Percentiles rank a stretch among this genome's conserved stretches.
These are phyloP conservation scores for Penicillium fimorum DNA, from an alignment of 495 filamentous ascomycete genomes.

Conservation along the genomic window DNA sequence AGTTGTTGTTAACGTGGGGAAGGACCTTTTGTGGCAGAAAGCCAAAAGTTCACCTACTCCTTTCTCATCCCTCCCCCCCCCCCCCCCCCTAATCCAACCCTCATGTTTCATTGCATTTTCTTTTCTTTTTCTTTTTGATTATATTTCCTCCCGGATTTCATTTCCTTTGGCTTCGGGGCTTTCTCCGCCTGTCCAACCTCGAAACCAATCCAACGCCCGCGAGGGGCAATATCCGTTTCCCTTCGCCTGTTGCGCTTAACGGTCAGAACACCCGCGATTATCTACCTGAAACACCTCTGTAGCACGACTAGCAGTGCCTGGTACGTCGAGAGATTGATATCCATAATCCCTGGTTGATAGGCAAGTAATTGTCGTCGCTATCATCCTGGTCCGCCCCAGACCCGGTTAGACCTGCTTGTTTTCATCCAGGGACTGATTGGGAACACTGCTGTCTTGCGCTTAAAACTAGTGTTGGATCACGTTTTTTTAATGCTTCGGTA, in stretches of 20 bases:
- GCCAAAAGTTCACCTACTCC: slow-evolving; percentile 5
- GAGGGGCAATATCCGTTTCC: slow-evolving; percentile 27
- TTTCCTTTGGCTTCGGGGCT: slow-evolving; percentile 3
- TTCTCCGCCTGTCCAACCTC: not conserved
- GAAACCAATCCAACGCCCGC: slow-evolving; percentile 16
- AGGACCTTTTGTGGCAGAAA: slow-evolving; percentile 3
- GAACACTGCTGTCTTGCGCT: slow-evolving; percentile 19
- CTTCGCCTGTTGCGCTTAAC: slow-evolving; percentile 22
- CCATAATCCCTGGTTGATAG: slow-evolving; percentile 6
- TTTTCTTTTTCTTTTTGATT: slow-evolving; percentile 6
- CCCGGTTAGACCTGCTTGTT: slow-evolving; percentile 15
- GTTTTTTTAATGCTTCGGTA: slow-evolving; percentile 15
- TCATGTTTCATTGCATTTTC: slow-evolving; percentile 5
- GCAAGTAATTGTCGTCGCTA: slow-evolving; percentile 2
- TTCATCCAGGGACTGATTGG: not conserved
- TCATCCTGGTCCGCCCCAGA: slow-evolving; percentile 10
- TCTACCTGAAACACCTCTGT: slow-evolving; percentile 30
- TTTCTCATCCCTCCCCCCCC: slow-evolving; percentile 7
- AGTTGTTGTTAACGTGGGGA: slow-evolving; percentile 1
- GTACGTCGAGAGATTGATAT: slow-evolving; percentile 15
- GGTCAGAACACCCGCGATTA: slow-evolving; percentile 27
- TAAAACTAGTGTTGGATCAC: slow-evolving; percentile 12
- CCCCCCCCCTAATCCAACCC: not conserved
- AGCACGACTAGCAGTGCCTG: slow-evolving; percentile 8
- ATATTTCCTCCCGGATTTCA: slow-evolving; percentile 1